Evolutionary conservation across 805 yeast genomes (phyloP), one percentile per base, ranked within the genome.

Genomic region (Dipodascus albidus): DNA sequence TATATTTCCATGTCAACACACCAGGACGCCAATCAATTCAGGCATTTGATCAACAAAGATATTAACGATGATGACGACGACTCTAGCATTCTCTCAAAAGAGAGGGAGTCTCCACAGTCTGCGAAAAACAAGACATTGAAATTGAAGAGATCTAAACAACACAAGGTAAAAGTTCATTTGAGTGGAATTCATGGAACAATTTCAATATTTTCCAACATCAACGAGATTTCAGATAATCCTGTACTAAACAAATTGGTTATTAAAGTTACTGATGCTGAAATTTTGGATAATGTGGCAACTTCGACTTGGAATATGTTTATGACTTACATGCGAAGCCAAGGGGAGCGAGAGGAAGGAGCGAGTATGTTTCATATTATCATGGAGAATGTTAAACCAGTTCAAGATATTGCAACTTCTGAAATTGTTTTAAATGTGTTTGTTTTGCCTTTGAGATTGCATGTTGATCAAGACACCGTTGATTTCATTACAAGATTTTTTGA

Each of bases 381-480:
- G 48, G 75, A 74, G 19, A 81, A 80, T 42, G 77, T 86, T 1
- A 71, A 87, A 53, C 95, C 96, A 0, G 77, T 81, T 11, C 70
- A 79, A 0, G 64, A 69, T 8, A 61, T 88, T 33, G 82, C 82
- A n/a, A 83, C 87, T 1, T 73, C 85, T 0, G 98, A 90, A 62
- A 64, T 82, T 20, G 69, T 78, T 1, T 56, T 87, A 49, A 69
- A 73, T 23, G 71, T 82, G 0, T 63, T 73, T 23, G 68, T 87
- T 0, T 70, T 85, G 19, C 99, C 99, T 0, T 62, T 93, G 48
- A 72, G 96, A 51, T 67, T 93, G 15, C 88, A 87, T 64, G 81
- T 93, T 48, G 98, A 93, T 66, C 99, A 93, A 65, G 98, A 91
- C 62, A 87, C 97, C 0, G 71, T 89, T 19, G 96, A 89, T 53